A percentile compares a stretch with the other conserved stretches of the same genome.
Conservation (phyloP, 2,329 filamentous ascomycete genomes). For the Claviceps fusiformis region DNA sequence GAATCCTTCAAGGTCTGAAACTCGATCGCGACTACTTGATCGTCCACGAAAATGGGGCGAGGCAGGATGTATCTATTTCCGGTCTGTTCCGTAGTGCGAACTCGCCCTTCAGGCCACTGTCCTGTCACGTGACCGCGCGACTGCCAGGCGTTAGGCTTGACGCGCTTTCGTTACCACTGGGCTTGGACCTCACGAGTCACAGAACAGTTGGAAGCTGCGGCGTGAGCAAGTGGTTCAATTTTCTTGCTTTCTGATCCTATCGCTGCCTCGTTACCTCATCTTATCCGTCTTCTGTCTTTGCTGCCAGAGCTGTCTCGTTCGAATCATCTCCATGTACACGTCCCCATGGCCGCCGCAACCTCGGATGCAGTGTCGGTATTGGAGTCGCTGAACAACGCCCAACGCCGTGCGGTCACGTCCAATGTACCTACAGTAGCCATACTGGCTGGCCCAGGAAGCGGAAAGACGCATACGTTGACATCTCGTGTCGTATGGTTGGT, state of each 20-base stretch:
- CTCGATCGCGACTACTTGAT: not conserved
- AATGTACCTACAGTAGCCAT: slow-evolving; percentile 46
- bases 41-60: not conserved
- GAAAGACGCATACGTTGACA: slow-evolving; percentile 92
- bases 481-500: slow-evolving; percentile 85
- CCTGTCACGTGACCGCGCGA: slow-evolving; percentile 10
- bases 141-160: not conserved
- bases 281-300: not conserved
- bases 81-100: not conserved
- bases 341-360: slow-evolving; percentile 16
- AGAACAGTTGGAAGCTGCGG: not conserved
- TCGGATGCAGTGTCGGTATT: slow-evolving; percentile 23
- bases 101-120: not conserved
- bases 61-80: not conserved
- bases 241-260: not conserved
- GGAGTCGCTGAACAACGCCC: slow-evolving; percentile 38
- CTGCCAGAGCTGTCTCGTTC: not conserved
- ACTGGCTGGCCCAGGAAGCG: slow-evolving; percentile 54
- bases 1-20: not conserved
- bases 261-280: not conserved
- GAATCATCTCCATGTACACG: slow-evolving; percentile 4
- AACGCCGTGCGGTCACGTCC: slow-evolving; percentile 42
- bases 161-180: not conserved
- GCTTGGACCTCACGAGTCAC: too few species aligned
- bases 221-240: too few species aligned